Evolutionary conservation across 2,329 filamentous ascomycete genomes (phyloP), one percentile per base, ranked within the genome.

Genomic region (Tolypocladium inflatum): DNA sequence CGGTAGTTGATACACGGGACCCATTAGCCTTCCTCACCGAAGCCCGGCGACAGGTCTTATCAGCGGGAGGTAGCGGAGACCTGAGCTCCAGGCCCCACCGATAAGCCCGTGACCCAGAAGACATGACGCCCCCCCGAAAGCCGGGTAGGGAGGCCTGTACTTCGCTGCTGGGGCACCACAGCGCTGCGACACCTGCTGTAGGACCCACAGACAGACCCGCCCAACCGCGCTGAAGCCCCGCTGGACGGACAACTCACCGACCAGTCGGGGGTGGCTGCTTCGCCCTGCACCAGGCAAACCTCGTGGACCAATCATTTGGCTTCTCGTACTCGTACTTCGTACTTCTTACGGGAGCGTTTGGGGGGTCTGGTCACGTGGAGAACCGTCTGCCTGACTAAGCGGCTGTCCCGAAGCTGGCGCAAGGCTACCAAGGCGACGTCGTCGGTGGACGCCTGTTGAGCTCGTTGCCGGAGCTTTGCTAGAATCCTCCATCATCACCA

Each of bases 41-140:
- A 10, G 21, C 17, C 26, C 38, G 53, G 15, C 38, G 15, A n/a
- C 26, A 38, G 53, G n/a, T 42, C 60, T 63, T 66, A 68, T 63
- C 65, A 62, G 48, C 48, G 52, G 43, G 58, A 62, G 53, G 62
- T 64, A 65, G 63, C 62, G 56, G 59, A 11, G 59, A 58, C 59
- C 55, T 59, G 19, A 50, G 39, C 53, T 26, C 37, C 37, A 19
- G 26, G 38, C 37, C 35, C 52, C 48, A 17, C 48, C 26, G 48
- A n/a, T n/a, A 26, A 26, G 19, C 23, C 43, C 43, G 43, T 50
- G 45, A 33, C 26, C 45, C 45, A 33, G 30, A 33, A 33, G 30
- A 33, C 30, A 33, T 33, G 30, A 50, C 45, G 26, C 26, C 6
- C 26, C 45, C 45, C 23, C 8, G 6, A 6, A 19, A 30, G 26